Evolutionary conservation across 805 yeast species (phyloP), one percentile per base, ranked within the genome.

Genomic region (Kregervanrija delftensis): DNA sequence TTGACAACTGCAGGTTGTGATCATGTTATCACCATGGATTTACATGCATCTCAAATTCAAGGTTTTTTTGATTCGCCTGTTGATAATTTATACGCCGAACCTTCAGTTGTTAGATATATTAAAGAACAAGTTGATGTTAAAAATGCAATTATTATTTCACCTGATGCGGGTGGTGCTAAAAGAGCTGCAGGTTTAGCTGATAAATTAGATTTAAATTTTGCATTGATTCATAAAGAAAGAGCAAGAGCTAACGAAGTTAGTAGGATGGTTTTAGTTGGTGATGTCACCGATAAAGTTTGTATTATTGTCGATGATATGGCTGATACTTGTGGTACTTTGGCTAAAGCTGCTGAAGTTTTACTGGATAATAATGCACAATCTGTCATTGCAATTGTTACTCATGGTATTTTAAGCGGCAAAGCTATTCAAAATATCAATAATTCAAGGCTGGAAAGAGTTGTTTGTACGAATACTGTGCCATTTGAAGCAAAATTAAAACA

Each of bases 91-190:
- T 91, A 90, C 57, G 97, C 96, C 14, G 98, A 93, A 61, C 98
- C 99, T 40, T 79, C 83, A 45, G 95, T 86, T 15, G 74, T 91
- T 40, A 71, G 85, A 54, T 93, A 86, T 64, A 86, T 91, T 55
- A 79, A 76, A 51, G 86, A 80, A 49, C 75, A 79, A 38, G 73
- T 76, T 50, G 66, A 71, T 49, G 66, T 67, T 31, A 72, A 80
- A 47, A 68, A 76, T 42, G 75, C 89, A 9, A 86, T 89, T 42
- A 78, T 91, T 44, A 95, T 91, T 11, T 88, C 96, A 4, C 99
- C 99, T 3, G 99, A 91, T 68, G 99, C 99, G 3, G 99, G 99
- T 56, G 99, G 99, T 48, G 98, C 98, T 44, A 91, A 91, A 66
- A 77, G 99, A 53, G 99, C 90, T 28, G 98, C 98, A 2, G 81